Evolutionary conservation across 1,284 basidiomycete genomes (phyloP).

Genomic region (Pascua sp.): DNA sequence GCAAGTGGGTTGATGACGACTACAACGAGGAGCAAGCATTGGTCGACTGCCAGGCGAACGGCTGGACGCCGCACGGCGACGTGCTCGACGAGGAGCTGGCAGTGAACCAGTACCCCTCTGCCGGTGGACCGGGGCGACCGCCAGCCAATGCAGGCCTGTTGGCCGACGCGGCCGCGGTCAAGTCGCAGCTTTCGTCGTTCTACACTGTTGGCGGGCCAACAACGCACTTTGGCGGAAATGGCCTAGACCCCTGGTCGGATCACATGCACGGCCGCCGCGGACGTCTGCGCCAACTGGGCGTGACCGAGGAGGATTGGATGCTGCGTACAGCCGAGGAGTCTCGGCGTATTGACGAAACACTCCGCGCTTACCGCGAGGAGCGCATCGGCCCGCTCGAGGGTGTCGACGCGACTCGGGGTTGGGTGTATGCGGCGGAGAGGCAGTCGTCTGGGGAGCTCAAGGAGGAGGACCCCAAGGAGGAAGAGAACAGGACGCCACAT

Average conservation of each 20-base stretch:
- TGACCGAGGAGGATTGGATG: slow-evolving; percentile 88
- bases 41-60: slow-evolving; percentile 65
- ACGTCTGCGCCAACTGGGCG: slow-evolving; percentile 57
- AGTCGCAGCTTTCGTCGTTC: slow-evolving; percentile 47
- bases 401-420: slow-evolving; percentile 28
- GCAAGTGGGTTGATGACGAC: slow-evolving; percentile 87
- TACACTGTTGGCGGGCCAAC: slow-evolving; percentile 81
- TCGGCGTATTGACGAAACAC: slow-evolving; percentile 61
- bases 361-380: slow-evolving; percentile 61
- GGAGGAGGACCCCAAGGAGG: not conserved
- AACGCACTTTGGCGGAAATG: slow-evolving; percentile 76
- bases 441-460: slow-evolving; percentile 10
- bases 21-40: slow-evolving; percentile 84
- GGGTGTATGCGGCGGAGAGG: slow-evolving; percentile 33
- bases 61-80: slow-evolving; percentile 67
- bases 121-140: slow-evolving; percentile 32
- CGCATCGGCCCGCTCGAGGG: slow-evolving; percentile 54
- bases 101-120: slow-evolving; percentile 27
- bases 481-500: not conserved
- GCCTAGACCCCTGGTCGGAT: slow-evolving; percentile 78
- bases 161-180: slow-evolving; percentile 48
- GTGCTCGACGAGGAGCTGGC: slow-evolving; percentile 68
- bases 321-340: slow-evolving; percentile 65
- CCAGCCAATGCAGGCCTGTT: slow-evolving; percentile 17
- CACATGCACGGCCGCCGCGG: slow-evolving; percentile 62